Percentiles rank a stretch among this genome's conserved stretches.
Conservation (phyloP, 2,329 filamentous ascomycete species). For the Clonostachys rhizophaga region DNA sequence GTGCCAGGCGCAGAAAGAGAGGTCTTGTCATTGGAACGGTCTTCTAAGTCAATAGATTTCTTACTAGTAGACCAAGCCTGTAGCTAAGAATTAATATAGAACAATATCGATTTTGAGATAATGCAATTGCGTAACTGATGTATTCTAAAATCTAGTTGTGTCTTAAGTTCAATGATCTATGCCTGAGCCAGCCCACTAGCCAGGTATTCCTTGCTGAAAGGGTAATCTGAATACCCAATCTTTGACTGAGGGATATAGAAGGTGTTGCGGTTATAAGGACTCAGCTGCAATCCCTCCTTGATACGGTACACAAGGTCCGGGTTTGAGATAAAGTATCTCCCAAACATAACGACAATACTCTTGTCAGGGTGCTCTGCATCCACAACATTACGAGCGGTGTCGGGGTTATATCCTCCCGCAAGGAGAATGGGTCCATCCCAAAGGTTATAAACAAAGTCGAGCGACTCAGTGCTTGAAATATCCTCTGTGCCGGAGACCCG, state of each 20-base stretch:
- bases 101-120: too few species aligned
- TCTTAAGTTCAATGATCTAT: too few species aligned
- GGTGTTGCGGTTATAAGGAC: slow-evolving; percentile 12
- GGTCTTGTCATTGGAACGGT: not conserved
- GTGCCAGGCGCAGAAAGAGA: not conserved
- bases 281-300: slow-evolving; percentile 15
- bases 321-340: slow-evolving; percentile 20
- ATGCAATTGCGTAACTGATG: too few species aligned
- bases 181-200: too few species aligned
- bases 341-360: slow-evolving; percentile 25
- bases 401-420: slow-evolving; percentile 22
- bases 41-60: too few species aligned
- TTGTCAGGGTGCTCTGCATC: slow-evolving; percentile 19
- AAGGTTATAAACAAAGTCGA: slow-evolving; percentile 24
- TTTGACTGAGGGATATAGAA: slow-evolving; percentile 14
- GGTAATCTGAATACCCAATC: slow-evolving; percentile 19
- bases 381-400: slow-evolving; percentile 14
- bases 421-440: slow-evolving; percentile 25
- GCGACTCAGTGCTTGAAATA: slow-evolving; percentile 20
- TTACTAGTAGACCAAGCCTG: too few species aligned
- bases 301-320: slow-evolving; percentile 17
- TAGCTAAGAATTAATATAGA: too few species aligned
- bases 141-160: too few species aligned
- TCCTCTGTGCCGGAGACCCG: slow-evolving; percentile 39
- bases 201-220: slow-evolving; percentile 9